Base-by-base conservation (phyloP, 164 flowering plant species). In the Protea cynaroides region DNA sequence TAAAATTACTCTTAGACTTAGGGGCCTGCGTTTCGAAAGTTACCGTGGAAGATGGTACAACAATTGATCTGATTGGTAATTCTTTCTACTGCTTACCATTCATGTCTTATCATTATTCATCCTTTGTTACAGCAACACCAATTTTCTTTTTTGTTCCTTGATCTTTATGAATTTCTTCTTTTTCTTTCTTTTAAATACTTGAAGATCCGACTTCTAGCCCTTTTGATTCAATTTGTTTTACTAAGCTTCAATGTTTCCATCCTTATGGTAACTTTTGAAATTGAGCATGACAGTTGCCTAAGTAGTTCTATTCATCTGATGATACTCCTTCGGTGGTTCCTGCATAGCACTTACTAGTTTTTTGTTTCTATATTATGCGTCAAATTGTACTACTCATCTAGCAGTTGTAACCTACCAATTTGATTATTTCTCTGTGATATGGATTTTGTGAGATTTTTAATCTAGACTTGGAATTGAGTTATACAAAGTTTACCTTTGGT, bases 11-110 rank as follows among this genome's bases (percentile, higher is more conserved):
- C 54, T 68, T 90, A 74, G 95, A 93, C 65, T 73, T 93, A 11
- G 96, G 96, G 56, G 98, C 95, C 62, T 82, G 84, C 64, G 80
- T 89, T 59, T 74, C 81, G 70, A 76, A 75, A 64, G 79, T 80
- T 34, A 90, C 98, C 8, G 77, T 86, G 58, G 89, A 89, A 70
- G 98, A 93, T 78, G 96, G 98, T 62, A 84, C 88, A 13, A 88
- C 92, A 46, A 90, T 93, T 69, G 98, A 93, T 70, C 82, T 90
- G 54, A 88, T 93, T 71, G 97, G 97, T 90, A 65, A 47, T 43
- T 34, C 51, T 25, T 14, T 57, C 21, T 40, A 25, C 24, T 0
- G 25, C 34, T 38, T 25, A 25, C n/a, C 34, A 1, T 36, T 37
- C 29, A 6, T 52, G 6, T 29, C 34, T 29, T 3, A 29, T 29